Percentiles rank a stretch among this genome's conserved stretches.
Evolutionary conservation across 768 basidiomycete genomes (phyloP).

Genomic region (Suillus occidentalis): DNA sequence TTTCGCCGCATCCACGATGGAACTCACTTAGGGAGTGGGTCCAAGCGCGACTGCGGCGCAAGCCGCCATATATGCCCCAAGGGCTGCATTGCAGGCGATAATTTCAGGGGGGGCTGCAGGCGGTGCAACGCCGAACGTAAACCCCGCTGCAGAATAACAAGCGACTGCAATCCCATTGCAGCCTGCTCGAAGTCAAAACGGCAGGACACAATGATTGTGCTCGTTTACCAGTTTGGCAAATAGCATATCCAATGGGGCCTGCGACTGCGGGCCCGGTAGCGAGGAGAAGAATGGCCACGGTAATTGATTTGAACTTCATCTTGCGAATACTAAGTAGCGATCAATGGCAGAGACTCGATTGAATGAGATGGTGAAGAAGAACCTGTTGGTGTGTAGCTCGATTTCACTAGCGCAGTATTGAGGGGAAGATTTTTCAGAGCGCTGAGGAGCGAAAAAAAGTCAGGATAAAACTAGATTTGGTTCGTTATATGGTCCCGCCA

Average conservation of each 20-base stretch:
- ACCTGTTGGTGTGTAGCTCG: background rate
- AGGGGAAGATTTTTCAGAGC: background rate
- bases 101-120: constrained; percentile 23
- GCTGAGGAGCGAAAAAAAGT: too few relatives aligned
- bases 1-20: background rate
- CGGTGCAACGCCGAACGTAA: constrained; percentile 23
- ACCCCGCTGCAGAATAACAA: constrained; percentile 27
- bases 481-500: too few relatives aligned
- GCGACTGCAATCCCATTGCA: constrained; percentile 22
- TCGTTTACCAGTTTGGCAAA: constrained; percentile 26
- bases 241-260: constrained; percentile 20
- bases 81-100: constrained; percentile 21
- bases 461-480: too few relatives aligned
- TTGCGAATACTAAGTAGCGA: background rate
- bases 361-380: too few relatives aligned
- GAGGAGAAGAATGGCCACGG: constrained; percentile 17
- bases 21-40: constrained; percentile 24
- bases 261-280: constrained; percentile 16
- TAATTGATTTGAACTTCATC: constrained; percentile 27
- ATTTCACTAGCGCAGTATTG: background rate
- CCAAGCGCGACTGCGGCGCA: constrained; percentile 23
- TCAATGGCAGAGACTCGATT: background rate
- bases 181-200: constrained; percentile 11
- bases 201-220: background rate
- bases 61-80: constrained; percentile 27